A percentile compares a stretch with the other conserved stretches of the same genome.
These are phyloP conservation scores for Aspergillus flavus DNA, from an alignment of 2,329 filamentous ascomycete genomes.

Conservation along the genomic window DNA sequence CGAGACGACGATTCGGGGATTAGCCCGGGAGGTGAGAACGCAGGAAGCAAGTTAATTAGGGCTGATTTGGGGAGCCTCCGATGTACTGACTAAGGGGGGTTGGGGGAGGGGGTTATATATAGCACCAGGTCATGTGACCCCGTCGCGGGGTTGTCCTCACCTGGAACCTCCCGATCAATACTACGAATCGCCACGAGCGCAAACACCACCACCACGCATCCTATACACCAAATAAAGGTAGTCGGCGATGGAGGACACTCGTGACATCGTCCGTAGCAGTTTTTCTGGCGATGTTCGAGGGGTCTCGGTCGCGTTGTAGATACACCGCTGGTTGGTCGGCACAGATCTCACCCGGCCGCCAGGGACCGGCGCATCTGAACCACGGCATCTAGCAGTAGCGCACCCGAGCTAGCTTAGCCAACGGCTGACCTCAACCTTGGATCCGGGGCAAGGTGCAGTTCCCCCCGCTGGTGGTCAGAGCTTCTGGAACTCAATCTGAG, in stretches of 20 bases:
- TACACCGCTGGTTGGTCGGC: slow-evolving; percentile 1
- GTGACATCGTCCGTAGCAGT: not conserved
- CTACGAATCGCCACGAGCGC: not conserved
- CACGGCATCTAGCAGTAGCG: slow-evolving; percentile 10
- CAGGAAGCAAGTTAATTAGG: not conserved
- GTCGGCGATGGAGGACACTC: not conserved
- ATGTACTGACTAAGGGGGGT: not conserved
- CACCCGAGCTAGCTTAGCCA: slow-evolving; percentile 10
- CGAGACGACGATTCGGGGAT: slow-evolving; percentile 34
- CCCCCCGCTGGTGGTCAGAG: slow-evolving; percentile 17
- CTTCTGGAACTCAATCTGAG: slow-evolving; percentile 15
- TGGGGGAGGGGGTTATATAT: not conserved
- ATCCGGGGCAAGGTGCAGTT: slow-evolving; percentile 12
- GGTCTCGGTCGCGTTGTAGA: not conserved
- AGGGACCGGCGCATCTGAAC: slow-evolving; percentile 7
- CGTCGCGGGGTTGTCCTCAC: not conserved
- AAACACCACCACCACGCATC: not conserved
- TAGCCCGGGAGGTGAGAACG: slow-evolving; percentile 11
- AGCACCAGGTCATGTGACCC: not conserved
- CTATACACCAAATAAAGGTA: not conserved
- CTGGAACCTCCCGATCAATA: not conserved
- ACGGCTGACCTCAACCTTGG: slow-evolving; percentile 11
- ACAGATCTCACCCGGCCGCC: slow-evolving; percentile 7
- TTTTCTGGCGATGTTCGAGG: not conserved
- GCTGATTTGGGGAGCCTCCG: not conserved